A percentile compares a stretch with the other conserved stretches of the same genome.
These are phyloP conservation scores for Nidula microcarpa DNA, from an alignment of 768 basidiomycete genomes.

Conservation along the genomic window DNA sequence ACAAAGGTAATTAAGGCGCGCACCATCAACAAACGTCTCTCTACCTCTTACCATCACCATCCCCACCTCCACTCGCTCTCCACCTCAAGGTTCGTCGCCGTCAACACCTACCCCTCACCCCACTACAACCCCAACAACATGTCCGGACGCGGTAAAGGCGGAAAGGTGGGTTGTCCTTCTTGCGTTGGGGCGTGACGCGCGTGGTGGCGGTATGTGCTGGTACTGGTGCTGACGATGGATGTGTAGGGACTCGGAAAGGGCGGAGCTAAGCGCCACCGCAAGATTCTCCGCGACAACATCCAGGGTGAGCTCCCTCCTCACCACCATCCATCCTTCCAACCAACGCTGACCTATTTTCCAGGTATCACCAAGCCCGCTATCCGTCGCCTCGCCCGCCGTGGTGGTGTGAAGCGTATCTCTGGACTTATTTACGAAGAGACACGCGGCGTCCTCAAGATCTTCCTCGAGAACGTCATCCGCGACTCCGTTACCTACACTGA, in stretches of 20 bases:
- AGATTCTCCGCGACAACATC: slow-evolving; percentile 80
- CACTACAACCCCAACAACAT: slow-evolving; percentile 30
- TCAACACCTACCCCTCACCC: slow-evolving; percentile 6
- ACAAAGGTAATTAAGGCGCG: slow-evolving; percentile 35
- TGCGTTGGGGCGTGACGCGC: not conserved
- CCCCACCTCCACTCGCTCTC: slow-evolving; percentile 11
- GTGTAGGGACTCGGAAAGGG: slow-evolving; percentile 72
- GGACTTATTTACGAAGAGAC: slow-evolving; percentile 82
- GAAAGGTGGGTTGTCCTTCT: slow-evolving; percentile 45
- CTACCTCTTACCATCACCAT: slow-evolving; percentile 26
- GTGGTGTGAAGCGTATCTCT: slow-evolving; percentile 79
- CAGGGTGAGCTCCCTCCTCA: slow-evolving; percentile 46
- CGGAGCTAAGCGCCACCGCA: slow-evolving; percentile 77
- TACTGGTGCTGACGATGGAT: slow-evolving; percentile 6
- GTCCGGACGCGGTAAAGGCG: slow-evolving; percentile 81
- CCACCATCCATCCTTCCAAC: not conserved
- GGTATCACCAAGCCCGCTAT: not conserved
- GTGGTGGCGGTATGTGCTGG: not conserved
- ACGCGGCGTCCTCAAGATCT: slow-evolving; percentile 75
- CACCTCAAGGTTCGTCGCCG: slow-evolving; percentile 2
- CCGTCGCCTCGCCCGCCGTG: slow-evolving; percentile 70
- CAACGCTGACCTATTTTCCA: not conserved
- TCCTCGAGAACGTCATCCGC: slow-evolving; percentile 73
- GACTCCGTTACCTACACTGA: slow-evolving; percentile 94
- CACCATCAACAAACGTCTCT: slow-evolving; percentile 29